Conservation (phyloP, 164 flowering plant genomes). For the Sextonia rubra region DNA sequence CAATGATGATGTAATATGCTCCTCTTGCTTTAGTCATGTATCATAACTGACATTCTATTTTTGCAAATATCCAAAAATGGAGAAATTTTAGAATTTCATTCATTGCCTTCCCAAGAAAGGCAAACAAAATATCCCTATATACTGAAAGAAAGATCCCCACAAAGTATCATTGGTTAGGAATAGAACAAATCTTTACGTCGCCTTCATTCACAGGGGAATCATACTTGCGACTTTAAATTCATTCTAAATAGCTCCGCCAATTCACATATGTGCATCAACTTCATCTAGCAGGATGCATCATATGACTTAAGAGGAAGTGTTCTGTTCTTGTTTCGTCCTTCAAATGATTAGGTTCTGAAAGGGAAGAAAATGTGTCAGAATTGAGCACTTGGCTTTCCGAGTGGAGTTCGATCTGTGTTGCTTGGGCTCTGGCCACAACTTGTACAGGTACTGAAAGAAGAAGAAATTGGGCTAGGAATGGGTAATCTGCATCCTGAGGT, state of each 20-base stretch:
- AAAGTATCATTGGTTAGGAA: conserved; percentile 13
- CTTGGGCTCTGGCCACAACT: background rate
- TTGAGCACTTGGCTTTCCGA: background rate
- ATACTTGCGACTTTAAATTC: conserved; percentile 6
- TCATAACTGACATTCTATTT: background rate
- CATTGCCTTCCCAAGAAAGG: background rate
- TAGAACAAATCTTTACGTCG: conserved; percentile 22
- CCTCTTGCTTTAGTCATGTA: too few species aligned
- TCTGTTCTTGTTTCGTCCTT: background rate
- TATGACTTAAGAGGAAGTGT: background rate
- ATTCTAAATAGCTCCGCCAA: conserved; percentile 12
- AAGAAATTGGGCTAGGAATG: conserved; percentile 33
- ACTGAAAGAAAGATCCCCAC: conserved; percentile 4
- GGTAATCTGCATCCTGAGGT: conserved; percentile 83
- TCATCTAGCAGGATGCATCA: background rate
- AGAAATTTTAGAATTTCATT: background rate
- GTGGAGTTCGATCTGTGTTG: too few species aligned
- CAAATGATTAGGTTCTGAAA: background rate
- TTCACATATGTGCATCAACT: conserved; percentile 9
- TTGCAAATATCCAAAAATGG: background rate
- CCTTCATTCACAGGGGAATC: conserved; percentile 22
- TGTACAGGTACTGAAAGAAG: background rate
- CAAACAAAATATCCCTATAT: background rate
- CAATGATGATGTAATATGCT: too few species aligned
- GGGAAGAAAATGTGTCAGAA: background rate